phyloP scores from a whole-genome alignment of 2,329 filamentous ascomycete species.

The Capronia coronata region DNA sequence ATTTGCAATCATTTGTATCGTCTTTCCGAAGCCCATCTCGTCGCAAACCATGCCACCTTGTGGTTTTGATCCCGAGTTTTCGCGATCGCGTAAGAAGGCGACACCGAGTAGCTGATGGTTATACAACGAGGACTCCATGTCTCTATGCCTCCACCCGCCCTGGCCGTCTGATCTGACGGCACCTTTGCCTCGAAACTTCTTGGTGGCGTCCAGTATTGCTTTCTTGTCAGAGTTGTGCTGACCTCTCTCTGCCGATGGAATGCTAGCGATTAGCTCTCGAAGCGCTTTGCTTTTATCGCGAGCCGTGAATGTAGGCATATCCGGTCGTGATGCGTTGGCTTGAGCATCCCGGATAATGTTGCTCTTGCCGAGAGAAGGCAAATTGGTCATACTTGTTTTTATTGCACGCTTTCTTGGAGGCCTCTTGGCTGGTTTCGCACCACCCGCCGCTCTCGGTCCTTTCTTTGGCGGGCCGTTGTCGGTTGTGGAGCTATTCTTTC shows the following conservation, averaged over 20 bases:
- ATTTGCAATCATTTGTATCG: slow-evolving; percentile 36
- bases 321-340: slow-evolving; percentile 26
- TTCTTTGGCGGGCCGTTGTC: slow-evolving; percentile 5
- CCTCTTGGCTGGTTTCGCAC: background rate
- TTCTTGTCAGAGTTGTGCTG: slow-evolving; percentile 29
- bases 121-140: slow-evolving; percentile 33
- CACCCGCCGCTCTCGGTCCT: background rate
- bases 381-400: slow-evolving; percentile 20
- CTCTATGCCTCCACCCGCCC: slow-evolving; percentile 32
- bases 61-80: slow-evolving; percentile 24
- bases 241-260: slow-evolving; percentile 29
- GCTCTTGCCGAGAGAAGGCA: slow-evolving; percentile 23
- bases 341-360: slow-evolving; percentile 30
- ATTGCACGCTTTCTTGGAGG: slow-evolving; percentile 1
- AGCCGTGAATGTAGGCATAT: slow-evolving; percentile 28
- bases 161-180: slow-evolving; percentile 30
- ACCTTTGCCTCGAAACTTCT: slow-evolving; percentile 29
- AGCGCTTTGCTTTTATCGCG: slow-evolving; percentile 31
- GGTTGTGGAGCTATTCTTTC: slow-evolving; percentile 6
- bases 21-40: slow-evolving; percentile 41
- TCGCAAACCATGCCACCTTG: slow-evolving; percentile 37
- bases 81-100: slow-evolving; percentile 24
- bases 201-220: slow-evolving; percentile 29
- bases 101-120: slow-evolving; percentile 33
- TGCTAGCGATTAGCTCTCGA: slow-evolving; percentile 31